Evolutionary conservation across 768 basidiomycete species (phyloP), one percentile per base, ranked within the genome.

Genomic region (Trametopsis cervina): DNA sequence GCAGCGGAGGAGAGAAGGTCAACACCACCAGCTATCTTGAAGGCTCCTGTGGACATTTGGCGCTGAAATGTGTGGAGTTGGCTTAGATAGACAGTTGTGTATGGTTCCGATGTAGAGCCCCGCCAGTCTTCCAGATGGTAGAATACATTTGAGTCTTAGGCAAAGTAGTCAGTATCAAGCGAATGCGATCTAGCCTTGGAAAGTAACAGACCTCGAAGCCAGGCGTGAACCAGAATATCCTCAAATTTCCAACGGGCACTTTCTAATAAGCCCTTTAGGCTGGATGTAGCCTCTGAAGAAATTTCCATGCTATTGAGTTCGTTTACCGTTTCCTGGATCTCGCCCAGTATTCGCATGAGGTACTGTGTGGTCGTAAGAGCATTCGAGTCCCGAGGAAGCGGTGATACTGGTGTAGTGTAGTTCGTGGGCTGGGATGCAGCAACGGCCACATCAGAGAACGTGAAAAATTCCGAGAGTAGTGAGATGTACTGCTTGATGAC

Each of bases 71-170:
- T 66, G 52, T 89, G 86, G 46, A 96, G 76, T 52, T 85, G 75
- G n/a, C 73, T 67, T 33, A 94, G 75, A 56, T 88, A 91, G 44
- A 78, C 71, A 0, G 91, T 92, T 1, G 81, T 77, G 42, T 78
- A 79, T 2, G 78, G 72, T 46, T 83, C 80, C 2, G 69, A 67
- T 2, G 80, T 69, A 51, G 78, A 83, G 0, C 79, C 70, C 2
- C 74, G 66, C 92, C 94, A 98, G n/a, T 77, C 79, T 59, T 99
- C 96, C 22, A 98, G 74, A 47, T 80, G 70, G 64, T 90, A 84
- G 58, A 98, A 84, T 18, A 83, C 63, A 51, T 80, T 78, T 1
- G 94, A 81, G 62, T 99, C 95, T 96, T 37, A 2, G 17, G n/a
- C n/a, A 4, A 27, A 13, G n/a, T 18, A 40, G 25, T 11, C 22